Evolutionary conservation across 176 grass and related monocot species (phyloP).

Genomic region (Oryza meridionalis): DNA sequence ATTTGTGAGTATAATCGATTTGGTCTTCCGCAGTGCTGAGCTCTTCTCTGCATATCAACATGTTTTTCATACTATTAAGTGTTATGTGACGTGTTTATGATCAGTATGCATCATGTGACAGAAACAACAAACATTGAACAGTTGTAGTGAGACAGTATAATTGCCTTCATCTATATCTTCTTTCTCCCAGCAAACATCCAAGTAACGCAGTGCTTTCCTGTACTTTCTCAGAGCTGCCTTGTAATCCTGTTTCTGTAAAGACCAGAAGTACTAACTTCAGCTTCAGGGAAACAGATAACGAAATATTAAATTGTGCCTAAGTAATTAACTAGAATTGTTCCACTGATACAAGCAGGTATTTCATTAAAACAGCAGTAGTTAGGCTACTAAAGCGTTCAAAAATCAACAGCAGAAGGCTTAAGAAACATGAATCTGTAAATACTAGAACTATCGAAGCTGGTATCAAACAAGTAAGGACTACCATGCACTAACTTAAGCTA

Average conservation of each 20-base stretch:
- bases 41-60: slow-evolving; percentile 77
- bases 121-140: slow-evolving; percentile 27
- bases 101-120: slow-evolving; percentile 19
- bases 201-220: slow-evolving; percentile 88
- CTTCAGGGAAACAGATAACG: slow-evolving; percentile 15
- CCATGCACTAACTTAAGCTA: neutral
- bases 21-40: slow-evolving; percentile 80
- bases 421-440: neutral
- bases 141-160: slow-evolving; percentile 19
- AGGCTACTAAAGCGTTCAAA: neutral
- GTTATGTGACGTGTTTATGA: slow-evolving; percentile 22
- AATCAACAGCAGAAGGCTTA: neutral
- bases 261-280: slow-evolving; percentile 27
- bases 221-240: slow-evolving; percentile 97
- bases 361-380: neutral
- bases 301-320: slow-evolving; percentile 17
- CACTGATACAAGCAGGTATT: too few species aligned
- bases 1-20: slow-evolving; percentile 98
- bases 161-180: slow-evolving; percentile 98
- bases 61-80: slow-evolving; percentile 39
- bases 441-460: neutral
- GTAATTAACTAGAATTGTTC: neutral
- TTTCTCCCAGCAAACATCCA: slow-evolving; percentile 99
- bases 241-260: slow-evolving; percentile 85
- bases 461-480: neutral